Conservation (phyloP, 768 basidiomycete species). For the Lactarius sp. region DNA sequence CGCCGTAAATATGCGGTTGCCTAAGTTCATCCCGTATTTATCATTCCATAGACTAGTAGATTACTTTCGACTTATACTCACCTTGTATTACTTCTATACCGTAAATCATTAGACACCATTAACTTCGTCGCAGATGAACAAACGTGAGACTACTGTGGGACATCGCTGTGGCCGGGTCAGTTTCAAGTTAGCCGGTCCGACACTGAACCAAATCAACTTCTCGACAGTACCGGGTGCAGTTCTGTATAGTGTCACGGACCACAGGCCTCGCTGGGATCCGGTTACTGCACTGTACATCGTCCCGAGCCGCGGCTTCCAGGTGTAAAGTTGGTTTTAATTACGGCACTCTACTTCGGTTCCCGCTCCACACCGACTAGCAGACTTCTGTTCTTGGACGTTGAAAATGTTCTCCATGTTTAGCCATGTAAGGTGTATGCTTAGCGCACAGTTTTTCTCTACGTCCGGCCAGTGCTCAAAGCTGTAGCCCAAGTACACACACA, state of each 20-base stretch:
- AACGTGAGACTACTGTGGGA: neutral
- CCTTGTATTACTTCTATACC: slow-evolving; percentile 16
- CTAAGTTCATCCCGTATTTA: neutral
- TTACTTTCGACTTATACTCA: neutral
- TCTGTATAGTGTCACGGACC: no score
- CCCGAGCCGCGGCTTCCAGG: neutral
- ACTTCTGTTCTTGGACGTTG: neutral
- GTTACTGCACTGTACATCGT: neutral
- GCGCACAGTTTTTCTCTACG: no score
- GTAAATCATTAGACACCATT: slow-evolving; percentile 14
- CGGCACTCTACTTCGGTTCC: slow-evolving; percentile 5
- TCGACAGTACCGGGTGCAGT: no score
- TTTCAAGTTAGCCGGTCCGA: no score
- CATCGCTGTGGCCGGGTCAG: no score
- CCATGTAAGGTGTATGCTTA: neutral
- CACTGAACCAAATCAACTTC: no score
- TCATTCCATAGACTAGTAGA: slow-evolving; percentile 10
- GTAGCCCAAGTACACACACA: neutral
- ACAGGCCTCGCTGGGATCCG: neutral
- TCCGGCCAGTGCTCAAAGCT: neutral
- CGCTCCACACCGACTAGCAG: no score
- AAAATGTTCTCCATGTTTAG: neutral
- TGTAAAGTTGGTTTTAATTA: neutral
- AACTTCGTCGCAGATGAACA: neutral
- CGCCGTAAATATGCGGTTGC: slow-evolving; percentile 68